Percentiles rank a stretch among this genome's conserved stretches.
Evolutionary conservation across 148 eudicot species (phyloP).

Genomic region (Salicornia ramosissima): DNA sequence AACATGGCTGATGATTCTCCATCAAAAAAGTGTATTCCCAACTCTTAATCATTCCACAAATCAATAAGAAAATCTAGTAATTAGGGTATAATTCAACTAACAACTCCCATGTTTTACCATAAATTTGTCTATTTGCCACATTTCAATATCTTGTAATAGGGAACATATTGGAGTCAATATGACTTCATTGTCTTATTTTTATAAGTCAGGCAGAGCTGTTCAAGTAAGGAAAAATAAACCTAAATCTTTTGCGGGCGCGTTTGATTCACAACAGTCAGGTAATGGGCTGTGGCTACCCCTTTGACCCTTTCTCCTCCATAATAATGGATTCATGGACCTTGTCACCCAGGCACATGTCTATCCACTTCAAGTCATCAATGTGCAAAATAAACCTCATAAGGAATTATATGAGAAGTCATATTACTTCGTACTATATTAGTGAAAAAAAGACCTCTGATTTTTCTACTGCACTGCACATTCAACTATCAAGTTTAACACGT

Average conservation of each 20-base stretch:
- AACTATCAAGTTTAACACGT: too few relatives aligned
- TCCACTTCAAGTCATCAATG: background rate
- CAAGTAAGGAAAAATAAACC: background rate
- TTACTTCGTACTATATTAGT: too few relatives aligned
- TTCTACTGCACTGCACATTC: too few relatives aligned
- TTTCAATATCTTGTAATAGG: background rate
- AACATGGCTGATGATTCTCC: background rate
- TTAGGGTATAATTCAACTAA: background rate
- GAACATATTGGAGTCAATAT: background rate
- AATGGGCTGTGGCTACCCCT: background rate
- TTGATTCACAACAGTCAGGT: background rate
- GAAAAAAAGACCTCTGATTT: too few relatives aligned
- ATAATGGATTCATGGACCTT: background rate
- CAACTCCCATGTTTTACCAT: background rate
- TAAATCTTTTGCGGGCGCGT: background rate
- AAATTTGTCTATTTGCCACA: too few relatives aligned
- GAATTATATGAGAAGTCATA: too few relatives aligned
- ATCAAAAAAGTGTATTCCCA: background rate
- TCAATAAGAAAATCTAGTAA: background rate
- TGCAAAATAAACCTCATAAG: background rate
- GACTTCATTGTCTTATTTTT: background rate
- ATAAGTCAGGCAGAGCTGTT: background rate
- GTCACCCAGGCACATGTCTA: background rate
- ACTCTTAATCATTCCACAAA: constrained; percentile 7
- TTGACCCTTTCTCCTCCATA: background rate